Conservation (phyloP, 2,329 filamentous ascomycete genomes). For the Aspergillus calidoustus region DNA sequence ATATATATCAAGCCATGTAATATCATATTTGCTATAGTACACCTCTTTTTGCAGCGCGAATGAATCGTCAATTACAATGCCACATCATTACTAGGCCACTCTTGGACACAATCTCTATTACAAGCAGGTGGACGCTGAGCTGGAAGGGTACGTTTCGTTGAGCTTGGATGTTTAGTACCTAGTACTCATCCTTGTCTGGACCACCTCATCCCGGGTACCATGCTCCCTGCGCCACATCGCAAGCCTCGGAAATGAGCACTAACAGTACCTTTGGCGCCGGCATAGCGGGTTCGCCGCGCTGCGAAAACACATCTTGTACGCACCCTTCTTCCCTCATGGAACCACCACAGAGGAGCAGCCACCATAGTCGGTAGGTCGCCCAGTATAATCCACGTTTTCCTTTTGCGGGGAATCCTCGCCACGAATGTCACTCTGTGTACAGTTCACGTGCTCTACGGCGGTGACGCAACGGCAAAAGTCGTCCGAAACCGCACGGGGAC, state of each 20-base stretch:
- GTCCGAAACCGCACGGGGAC: constrained; percentile 48
- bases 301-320: constrained; percentile 67
- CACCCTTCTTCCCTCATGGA: constrained; percentile 46
- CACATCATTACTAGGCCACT: not conserved
- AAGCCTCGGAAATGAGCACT: constrained; percentile 76
- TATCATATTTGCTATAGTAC: not conserved
- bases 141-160: constrained; percentile 65
- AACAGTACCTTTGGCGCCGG: constrained; percentile 73
- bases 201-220: constrained; percentile 62
- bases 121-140: constrained; percentile 62
- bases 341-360: constrained; percentile 20
- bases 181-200: constrained; percentile 68
- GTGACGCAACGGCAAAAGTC: constrained; percentile 39
- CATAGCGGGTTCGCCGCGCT: constrained; percentile 65
- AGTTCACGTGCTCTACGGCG: constrained; percentile 46
- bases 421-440: constrained; percentile 58
- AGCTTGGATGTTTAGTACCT: constrained; percentile 67
- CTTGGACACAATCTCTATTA: not conserved
- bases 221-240: constrained; percentile 74
- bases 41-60: too few relatives aligned
- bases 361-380: constrained; percentile 52
- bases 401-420: constrained; percentile 45
- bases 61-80: not conserved
- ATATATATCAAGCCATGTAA: too few relatives aligned
- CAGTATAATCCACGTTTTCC: constrained; percentile 49